Conservation (phyloP, 345 rosid species). For the Linum usitatissimum region DNA sequence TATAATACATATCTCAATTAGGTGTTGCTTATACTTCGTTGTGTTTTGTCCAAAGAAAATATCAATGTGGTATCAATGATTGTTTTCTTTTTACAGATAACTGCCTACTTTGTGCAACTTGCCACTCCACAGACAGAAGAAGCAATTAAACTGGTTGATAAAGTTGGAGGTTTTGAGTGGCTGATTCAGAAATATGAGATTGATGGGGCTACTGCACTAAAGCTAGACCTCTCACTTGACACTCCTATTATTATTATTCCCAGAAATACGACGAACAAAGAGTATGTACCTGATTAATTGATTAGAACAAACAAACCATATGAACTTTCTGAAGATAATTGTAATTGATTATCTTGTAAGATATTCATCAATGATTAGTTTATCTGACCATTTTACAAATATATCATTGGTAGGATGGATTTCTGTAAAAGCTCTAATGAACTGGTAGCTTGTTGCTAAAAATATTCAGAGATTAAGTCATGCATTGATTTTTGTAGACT, state of each 20-base stretch:
- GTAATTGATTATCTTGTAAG: neutral
- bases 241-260: constrained; percentile 89
- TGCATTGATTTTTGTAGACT: too few relatives aligned
- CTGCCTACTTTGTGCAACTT: constrained; percentile 88
- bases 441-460: too few relatives aligned
- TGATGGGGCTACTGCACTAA: constrained; percentile 87
- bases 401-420: too few relatives aligned
- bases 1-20: too few relatives aligned
- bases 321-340: neutral
- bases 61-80: neutral
- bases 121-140: constrained; percentile 90
- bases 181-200: constrained; percentile 86
- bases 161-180: constrained; percentile 99
- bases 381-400: too few relatives aligned
- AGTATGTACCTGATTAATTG: constrained; percentile 34
- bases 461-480: too few relatives aligned
- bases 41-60: neutral
- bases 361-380: too few relatives aligned
- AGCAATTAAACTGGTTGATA: constrained; percentile 90
- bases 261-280: constrained; percentile 73
- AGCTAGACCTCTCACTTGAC: constrained; percentile 91
- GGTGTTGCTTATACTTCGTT: neutral
- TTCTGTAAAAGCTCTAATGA: too few relatives aligned
- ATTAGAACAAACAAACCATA: neutral
- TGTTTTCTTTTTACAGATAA: constrained; percentile 41